Base-by-base conservation (phyloP, 768 basidiomycete species). In the Ramaria rubella region DNA sequence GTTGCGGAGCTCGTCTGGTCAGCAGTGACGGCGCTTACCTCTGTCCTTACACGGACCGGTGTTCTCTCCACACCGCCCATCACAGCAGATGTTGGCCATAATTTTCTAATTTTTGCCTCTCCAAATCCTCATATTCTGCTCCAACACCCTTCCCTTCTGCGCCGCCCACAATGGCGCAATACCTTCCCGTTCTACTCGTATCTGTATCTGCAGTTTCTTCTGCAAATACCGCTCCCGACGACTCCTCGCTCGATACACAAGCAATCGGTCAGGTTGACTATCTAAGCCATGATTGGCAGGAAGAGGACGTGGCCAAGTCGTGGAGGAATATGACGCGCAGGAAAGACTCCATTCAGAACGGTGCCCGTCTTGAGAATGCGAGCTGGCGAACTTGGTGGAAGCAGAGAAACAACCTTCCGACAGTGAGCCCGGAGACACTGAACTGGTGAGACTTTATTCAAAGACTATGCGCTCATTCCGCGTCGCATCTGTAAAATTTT, bases 351-450 rank as follows among this genome's bases (percentile, higher is more conserved):
- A 96, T 99, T 67, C 83, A 91, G 5, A 98, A 99, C 68, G 95
- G 95, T 46, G 78, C 87, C 48, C 77, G 95, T 49, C 81, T 99
- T 56, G 96, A 99, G 77, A 99, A 99, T 66, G 96, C 96, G 8
- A 91, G 88, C 59, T 99, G 95, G 95, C 77, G 95, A 40, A 98
- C 94, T 1, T 99, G 95, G 95, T 97, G 94, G 86, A 97, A 98
- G 73, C 94, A 97, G 80, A 78, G 95, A 60, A 96, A 96, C 65
- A 90, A 94, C 62, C 81, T 99, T 59, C 90, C 87, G 75, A 99
- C 95, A 0, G 79, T 99, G 68, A 88, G 86, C 24, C 95, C 95
- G 57, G 96, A 99, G 76, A 96, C 94, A 3, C 82, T 99, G 64
- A 99, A 99, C 70, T 99, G 95, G 95, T 97, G 66, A 65, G 87